A percentile compares a stretch with the other conserved stretches of the same genome.
Evolutionary conservation across 495 filamentous ascomycete genomes (phyloP).

Genomic region (Penicillium soppii): DNA sequence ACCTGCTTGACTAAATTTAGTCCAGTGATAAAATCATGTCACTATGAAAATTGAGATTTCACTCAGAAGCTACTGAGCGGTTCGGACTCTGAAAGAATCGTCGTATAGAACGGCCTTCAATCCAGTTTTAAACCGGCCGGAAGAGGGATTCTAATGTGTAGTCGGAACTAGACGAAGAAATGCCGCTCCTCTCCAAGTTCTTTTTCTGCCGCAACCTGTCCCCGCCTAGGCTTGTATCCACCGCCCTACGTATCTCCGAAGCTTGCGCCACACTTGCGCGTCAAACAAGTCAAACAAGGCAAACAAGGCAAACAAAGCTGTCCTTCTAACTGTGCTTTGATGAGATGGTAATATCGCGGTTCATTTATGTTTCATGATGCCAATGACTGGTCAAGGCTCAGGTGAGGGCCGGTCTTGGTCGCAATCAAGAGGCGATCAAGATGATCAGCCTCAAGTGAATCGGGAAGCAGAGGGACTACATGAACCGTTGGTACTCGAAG

Average conservation of each 20-base stretch:
- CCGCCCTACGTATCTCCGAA: conserved; percentile 36
- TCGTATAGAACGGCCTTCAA: conserved; percentile 44
- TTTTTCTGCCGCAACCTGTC: conserved; percentile 38
- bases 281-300: too few relatives aligned
- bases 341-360: conserved; percentile 19
- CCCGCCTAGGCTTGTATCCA: conserved; percentile 26
- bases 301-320: too few relatives aligned
- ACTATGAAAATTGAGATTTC: conserved; percentile 66
- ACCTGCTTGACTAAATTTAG: too few relatives aligned
- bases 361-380: conserved; percentile 26
- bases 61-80: conserved; percentile 57
- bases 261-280: conserved; percentile 26
- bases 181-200: conserved; percentile 28
- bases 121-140: conserved; percentile 41
- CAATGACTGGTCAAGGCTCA: conserved; percentile 24
- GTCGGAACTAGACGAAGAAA: conserved; percentile 24
- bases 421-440: conserved; percentile 7
- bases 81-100: conserved; percentile 44
- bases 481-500: conserved; percentile 39
- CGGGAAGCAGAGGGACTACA: conserved; percentile 43
- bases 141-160: conserved; percentile 34
- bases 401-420: conserved; percentile 13
- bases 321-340: conserved; percentile 11
- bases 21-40: too few relatives aligned
- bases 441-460: conserved; percentile 11